Evolutionary conservation across 495 filamentous ascomycete genomes (phyloP), one percentile per base, ranked within the genome.

Genomic region (Astrothelium macrocarpum): DNA sequence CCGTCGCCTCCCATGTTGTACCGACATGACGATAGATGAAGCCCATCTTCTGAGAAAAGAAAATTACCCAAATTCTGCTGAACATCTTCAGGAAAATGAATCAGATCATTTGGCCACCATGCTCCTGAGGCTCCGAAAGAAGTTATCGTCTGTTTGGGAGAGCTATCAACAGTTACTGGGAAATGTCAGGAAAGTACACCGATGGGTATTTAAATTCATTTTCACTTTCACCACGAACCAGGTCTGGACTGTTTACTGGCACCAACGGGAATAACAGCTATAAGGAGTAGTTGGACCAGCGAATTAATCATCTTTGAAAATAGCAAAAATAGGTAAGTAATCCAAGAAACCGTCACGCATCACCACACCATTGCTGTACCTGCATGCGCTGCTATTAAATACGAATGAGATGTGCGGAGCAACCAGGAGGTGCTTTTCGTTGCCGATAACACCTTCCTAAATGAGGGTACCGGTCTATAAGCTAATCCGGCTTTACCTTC

Each of bases 1-100:
- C 65, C 65, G 29, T 67, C 65, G 10, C 61, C 65, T n/a, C 65
- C 65, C 62, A 67, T 60, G 29, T 67, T 67, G 42, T 67, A 67
- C 2, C 65, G 61, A 32, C 64, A 67, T 1, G 65, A 67, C 5
- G 53, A 60, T 26, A 67, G 34, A n/a, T 64, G 43, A 12, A 67
- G 20, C 14, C 65, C 65, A 61, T 67, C 32, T 29, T 67, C 53
- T 16, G 65, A 67, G 58, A 67, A 67, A 20, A 67, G 56, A 31
- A 67, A 60, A n/a, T 67, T 28, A 26, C 46, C 62, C 14, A 67
- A 53, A 16, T 46, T 32, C 31, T 59, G 14, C 36, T 63, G 65
- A 23, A 31, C 53, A 4, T 61, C 42, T 7, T 18, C 28, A 11
- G 65, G 65, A 45, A 67, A 67, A 45, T 64, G 65, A n/a, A 64